A percentile compares a stretch with the other conserved stretches of the same genome.
phyloP scores from a whole-genome alignment of 2,329 filamentous ascomycete species.

The Apiospora phragmitis region DNA sequence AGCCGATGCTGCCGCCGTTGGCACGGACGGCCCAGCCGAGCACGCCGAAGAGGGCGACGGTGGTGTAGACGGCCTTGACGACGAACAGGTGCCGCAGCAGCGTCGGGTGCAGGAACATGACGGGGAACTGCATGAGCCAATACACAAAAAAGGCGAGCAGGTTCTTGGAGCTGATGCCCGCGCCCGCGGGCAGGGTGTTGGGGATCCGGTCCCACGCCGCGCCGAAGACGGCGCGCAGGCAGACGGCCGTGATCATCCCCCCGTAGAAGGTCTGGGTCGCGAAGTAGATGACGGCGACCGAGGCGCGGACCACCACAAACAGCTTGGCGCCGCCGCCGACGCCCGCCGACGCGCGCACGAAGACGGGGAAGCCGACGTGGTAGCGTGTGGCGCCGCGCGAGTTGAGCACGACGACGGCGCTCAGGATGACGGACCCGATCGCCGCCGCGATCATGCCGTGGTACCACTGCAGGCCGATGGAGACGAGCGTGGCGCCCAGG shows the following conservation, averaged over 20 bases:
- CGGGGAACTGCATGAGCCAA: slow-evolving; percentile 52
- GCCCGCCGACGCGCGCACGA: slow-evolving; percentile 32
- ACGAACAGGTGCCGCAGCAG: slow-evolving; percentile 48
- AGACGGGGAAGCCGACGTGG: slow-evolving; percentile 38
- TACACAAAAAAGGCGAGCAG: slow-evolving; percentile 56
- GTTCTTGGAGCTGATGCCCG: slow-evolving; percentile 50
- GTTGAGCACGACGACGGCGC: slow-evolving; percentile 34
- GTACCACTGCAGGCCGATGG: slow-evolving; percentile 32
- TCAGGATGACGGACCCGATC: slow-evolving; percentile 32
- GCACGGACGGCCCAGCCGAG: slow-evolving; percentile 56
- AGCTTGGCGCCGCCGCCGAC: slow-evolving; percentile 40
- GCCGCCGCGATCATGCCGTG: slow-evolving; percentile 32
- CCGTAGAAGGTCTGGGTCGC: slow-evolving; percentile 37
- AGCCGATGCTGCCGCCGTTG: slow-evolving; percentile 35
- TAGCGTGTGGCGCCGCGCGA: slow-evolving; percentile 34
- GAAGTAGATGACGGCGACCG: slow-evolving; percentile 40
- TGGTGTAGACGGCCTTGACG: slow-evolving; percentile 41
- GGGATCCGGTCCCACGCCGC: slow-evolving; percentile 39
- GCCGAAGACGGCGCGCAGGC: slow-evolving; percentile 40
- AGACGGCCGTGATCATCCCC: slow-evolving; percentile 32
- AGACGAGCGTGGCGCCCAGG: slow-evolving; percentile 30
- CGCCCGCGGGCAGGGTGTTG: slow-evolving; percentile 45
- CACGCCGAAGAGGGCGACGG: slow-evolving; percentile 36
- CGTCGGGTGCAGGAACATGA: slow-evolving; percentile 49
- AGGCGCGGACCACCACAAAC: slow-evolving; percentile 36